Base-by-base conservation (phyloP, 2,329 filamentous ascomycete species). In the Stagonosporopsis rhizophila region DNA sequence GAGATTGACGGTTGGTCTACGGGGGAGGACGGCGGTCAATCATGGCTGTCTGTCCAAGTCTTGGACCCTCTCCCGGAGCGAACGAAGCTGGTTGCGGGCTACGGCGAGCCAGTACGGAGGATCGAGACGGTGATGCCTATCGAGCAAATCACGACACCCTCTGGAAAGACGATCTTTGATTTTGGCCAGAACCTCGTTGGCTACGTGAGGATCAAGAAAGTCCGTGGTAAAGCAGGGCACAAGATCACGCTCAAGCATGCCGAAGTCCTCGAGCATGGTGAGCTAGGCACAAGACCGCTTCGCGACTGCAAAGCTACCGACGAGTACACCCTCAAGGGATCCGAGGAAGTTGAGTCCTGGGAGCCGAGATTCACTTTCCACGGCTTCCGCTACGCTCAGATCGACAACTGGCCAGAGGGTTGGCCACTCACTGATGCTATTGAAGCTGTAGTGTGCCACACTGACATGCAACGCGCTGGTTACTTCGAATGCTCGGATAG, bases 1-100 rank as follows among this genome's bases (percentile, higher is more conserved):
- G 66, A 76, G 68, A 4, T 37, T 60, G 4, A 28, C 59, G 7
- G 68, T 0, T 74, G 50, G 50, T 53, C 57, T 38, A 9, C 17
- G 6, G 32, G 22, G 9, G 32, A 35, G 14, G 9, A 14, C 8
- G 32, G 9, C 15, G 25, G n/a, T 38, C 9, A 20, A 1, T 2
- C 15, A 7, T 47, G 44, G 44, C 22, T 20, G 22, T 12, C 22
- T 11, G 34, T 30, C n/a, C 5, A 20, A 17, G 34, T 38, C 6
- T 9, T 47, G 6, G 32, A 38, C 2, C 23, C 44, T 14, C 23
- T 47, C 3, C 22, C 34, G 9, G 34, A 39, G 20, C n/a, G 22
- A 25, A 47, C 42, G 2, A 25, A 22, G 6, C 35, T 52, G 1
- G 22, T 22, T 0, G 23, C 49, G 4, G 42, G 49, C 6, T 25